Evolutionary conservation across 768 basidiomycete genomes (phyloP).

Genomic region (Gautieria morchelliformis): DNA sequence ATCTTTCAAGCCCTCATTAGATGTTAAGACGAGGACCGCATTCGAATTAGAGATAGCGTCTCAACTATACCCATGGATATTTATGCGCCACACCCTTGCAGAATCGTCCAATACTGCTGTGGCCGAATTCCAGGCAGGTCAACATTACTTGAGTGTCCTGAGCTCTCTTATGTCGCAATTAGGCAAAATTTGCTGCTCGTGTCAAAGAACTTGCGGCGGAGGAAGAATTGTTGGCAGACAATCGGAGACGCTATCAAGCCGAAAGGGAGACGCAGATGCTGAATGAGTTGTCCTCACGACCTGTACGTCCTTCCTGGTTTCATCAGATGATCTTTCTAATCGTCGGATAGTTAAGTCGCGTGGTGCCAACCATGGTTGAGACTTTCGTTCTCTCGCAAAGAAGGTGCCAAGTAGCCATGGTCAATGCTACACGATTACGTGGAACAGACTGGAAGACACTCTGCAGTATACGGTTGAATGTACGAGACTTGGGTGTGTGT

Average conservation of each 20-base stretch:
- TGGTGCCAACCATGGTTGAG: neutral
- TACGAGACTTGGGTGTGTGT: neutral
- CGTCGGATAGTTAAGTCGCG: neutral
- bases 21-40: neutral
- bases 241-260: constrained; percentile 32
- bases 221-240: constrained; percentile 34
- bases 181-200: constrained; percentile 31
- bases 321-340: neutral
- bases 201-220: constrained; percentile 26
- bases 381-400: neutral
- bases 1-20: neutral
- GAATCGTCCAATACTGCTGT: constrained; percentile 36
- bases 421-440: neutral
- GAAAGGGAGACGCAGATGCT: constrained; percentile 35
- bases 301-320: constrained; percentile 16
- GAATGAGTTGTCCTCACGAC: constrained; percentile 33
- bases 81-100: constrained; percentile 49
- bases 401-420: neutral
- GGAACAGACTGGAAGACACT: neutral
- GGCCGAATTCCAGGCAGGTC: constrained; percentile 25
- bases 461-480: neutral
- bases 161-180: neutral
- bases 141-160: neutral
- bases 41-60: constrained; percentile 31
- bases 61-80: constrained; percentile 48